Evolutionary conservation across 441 rosid genomes (phyloP), one percentile per base, ranked within the genome.

Genomic region (Gossypium aridum): DNA sequence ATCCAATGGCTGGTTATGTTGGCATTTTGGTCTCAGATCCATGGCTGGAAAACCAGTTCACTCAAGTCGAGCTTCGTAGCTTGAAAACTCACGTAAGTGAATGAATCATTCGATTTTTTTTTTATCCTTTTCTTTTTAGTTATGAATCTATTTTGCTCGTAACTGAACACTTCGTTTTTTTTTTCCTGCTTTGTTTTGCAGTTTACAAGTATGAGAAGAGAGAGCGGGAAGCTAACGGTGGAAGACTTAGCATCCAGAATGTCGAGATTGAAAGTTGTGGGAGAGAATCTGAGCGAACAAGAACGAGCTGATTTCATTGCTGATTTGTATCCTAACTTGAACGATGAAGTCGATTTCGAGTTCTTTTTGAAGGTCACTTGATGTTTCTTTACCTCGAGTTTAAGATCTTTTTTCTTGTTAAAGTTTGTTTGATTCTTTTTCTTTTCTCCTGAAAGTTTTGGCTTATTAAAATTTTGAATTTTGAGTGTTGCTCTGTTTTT

Each of bases 41-140:
- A 74, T 91, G 81, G 90, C 92, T 94, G 39, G 97, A 94, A 64
- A 94, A 91, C 78, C 98, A 94, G 86, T 94, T 94, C 89, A 94
- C 98, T 59, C 98, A 94, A 64, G 98, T 92, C 47, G 98, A 94
- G 93, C 98, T 94, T 72, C 90, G 97, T 17, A 91, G 98, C 85
- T 89, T 94, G 61, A 94, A 94, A 84, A 71, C 92, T 77, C 97
- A 94, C 57, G 98, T 91, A 84, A 70, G 88, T 51, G 49, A 4
- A 57, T 1, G 19, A 1, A 6, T 19, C 12, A 20, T 53, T 17
- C 22, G 5, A 13, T 39, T 16, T 49, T 63, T 20, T 3, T 0
- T 16, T 3, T 0, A 25, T 59, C 14, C 1, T 47, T 7, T 49
- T 37, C 28, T 63, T 64, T 25, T 13, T 5, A n/a, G 17, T 54